A percentile compares a stretch with the other conserved stretches of the same genome.
Conservation (phyloP, 2,329 filamentous ascomycete genomes). For the Talaromyces verruculosus region DNA sequence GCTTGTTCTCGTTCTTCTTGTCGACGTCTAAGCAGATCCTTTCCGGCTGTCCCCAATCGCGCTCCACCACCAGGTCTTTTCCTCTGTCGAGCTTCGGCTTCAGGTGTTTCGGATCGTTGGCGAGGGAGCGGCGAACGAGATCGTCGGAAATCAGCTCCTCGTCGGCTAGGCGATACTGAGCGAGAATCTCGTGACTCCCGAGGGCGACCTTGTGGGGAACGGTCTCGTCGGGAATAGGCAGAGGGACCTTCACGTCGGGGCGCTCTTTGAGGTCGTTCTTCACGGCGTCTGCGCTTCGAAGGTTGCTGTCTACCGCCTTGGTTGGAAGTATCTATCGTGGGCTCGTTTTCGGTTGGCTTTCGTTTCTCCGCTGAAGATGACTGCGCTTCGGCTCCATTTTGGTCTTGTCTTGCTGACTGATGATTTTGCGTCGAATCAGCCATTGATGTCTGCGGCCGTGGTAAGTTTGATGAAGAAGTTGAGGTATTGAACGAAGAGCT, state of each 20-base stretch:
- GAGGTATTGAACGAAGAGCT: background rate
- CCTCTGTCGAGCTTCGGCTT: slow-evolving; percentile 41
- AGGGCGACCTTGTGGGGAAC: slow-evolving; percentile 27
- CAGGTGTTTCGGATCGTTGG: slow-evolving; percentile 44
- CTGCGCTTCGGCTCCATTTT: slow-evolving; percentile 17
- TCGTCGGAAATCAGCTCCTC: slow-evolving; percentile 32
- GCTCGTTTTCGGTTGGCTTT: slow-evolving; percentile 30
- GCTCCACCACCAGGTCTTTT: slow-evolving; percentile 50
- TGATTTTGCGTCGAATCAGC: slow-evolving; percentile 8
- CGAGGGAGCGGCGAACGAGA: slow-evolving; percentile 45
- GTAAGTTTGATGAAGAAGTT: background rate
- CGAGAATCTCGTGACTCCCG: slow-evolving; percentile 17
- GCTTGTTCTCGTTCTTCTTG: slow-evolving; percentile 48
- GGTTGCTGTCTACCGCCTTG: slow-evolving; percentile 15
- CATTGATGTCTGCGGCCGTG: slow-evolving; percentile 2
- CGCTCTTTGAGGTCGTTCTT: slow-evolving; percentile 27
- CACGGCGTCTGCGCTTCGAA: slow-evolving; percentile 20
- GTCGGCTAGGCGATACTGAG: slow-evolving; percentile 24
- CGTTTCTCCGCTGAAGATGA: slow-evolving; percentile 31
- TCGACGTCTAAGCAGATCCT: slow-evolving; percentile 42
- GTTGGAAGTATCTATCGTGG: slow-evolving; percentile 27
- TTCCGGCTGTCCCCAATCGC: slow-evolving; percentile 40
- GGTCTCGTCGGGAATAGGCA: slow-evolving; percentile 43
- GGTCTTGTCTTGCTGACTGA: background rate
- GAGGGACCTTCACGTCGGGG: slow-evolving; percentile 42